Conservation (phyloP, 169 alveolate species). For the Eimeria necatrix region DNA sequence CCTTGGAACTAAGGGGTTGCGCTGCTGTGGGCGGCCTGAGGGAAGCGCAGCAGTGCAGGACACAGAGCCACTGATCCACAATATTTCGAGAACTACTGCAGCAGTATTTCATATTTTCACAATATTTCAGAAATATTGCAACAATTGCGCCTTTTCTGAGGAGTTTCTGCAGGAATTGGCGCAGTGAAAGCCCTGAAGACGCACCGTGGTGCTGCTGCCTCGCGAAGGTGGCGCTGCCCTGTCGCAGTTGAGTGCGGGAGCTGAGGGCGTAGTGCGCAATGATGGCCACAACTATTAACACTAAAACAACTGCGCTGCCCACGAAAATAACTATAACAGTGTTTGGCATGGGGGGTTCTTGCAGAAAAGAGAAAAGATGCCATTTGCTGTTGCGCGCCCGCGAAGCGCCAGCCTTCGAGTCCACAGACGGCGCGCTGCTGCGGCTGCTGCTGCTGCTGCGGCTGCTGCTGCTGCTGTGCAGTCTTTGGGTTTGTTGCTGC, state of each 20-base stretch:
- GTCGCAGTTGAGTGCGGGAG: neutral
- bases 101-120: no score
- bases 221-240: neutral
- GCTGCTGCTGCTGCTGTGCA: no score
- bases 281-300: neutral
- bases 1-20: neutral
- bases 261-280: neutral
- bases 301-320: neutral
- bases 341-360: constrained; percentile 18
- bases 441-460: no score
- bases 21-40: neutral
- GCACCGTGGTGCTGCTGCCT: neutral
- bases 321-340: neutral
- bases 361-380: neutral
- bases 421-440: no score
- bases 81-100: no score
- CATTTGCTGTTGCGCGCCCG: neutral
- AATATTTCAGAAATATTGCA: no score
- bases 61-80: no score
- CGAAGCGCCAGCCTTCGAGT: neutral
- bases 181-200: neutral
- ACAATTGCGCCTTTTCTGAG: no score
- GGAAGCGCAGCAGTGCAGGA: no score
- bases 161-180: no score
- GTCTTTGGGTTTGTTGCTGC: no score